Evolutionary conservation across 345 rosid species (phyloP), one percentile per base, ranked within the genome.

Genomic region (Salix udensis): DNA sequence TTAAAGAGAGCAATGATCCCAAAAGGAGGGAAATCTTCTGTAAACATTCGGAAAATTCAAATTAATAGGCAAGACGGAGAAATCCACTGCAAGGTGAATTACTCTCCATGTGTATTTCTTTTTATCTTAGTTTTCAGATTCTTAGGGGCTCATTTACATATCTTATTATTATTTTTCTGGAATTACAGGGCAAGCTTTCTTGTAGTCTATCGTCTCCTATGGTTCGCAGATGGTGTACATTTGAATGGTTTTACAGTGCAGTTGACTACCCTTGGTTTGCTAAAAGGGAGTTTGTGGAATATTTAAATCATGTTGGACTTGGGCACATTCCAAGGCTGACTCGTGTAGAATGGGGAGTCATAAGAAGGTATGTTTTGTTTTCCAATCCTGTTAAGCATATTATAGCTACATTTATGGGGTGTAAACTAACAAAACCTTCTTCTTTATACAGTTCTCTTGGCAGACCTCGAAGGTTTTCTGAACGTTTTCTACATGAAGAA

Each of bases 31-130:
- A 84, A 65, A 74, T 82, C 82, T 80, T 82, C 88, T 67, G 87
- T 87, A 74, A 77, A 61, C 78, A 82, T 76, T 28, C 73, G 71
- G 65, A 87, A 83, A 80, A 86, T 74, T 68, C 83, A 82, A 64
- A 82, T 77, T 64, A 88, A 80, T 76, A 86, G 83, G 66, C 84
- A 83, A 37, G 94, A 89, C 26, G 77, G 74, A 78, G 80, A 74
- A 64, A 67, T 68, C 44, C 36, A 68, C 71, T 77, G 80, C 65
- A 87, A 89, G 87, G 91, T 89, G 58, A 76, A 79, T 6, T 19
- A 13, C 48, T 50, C 48, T 50, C 12, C 46, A 5, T 19, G 11
- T 44, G 34, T 12, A 19, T 37, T 65, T 40, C 60, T 44, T 46
- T 75, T 74, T 3, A 40, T 24, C 53, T 64, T 14, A 65, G 42